These are phyloP conservation scores for Microsporum audouinii DNA, from an alignment of 2,329 filamentous ascomycete species.

Conservation along the genomic window DNA sequence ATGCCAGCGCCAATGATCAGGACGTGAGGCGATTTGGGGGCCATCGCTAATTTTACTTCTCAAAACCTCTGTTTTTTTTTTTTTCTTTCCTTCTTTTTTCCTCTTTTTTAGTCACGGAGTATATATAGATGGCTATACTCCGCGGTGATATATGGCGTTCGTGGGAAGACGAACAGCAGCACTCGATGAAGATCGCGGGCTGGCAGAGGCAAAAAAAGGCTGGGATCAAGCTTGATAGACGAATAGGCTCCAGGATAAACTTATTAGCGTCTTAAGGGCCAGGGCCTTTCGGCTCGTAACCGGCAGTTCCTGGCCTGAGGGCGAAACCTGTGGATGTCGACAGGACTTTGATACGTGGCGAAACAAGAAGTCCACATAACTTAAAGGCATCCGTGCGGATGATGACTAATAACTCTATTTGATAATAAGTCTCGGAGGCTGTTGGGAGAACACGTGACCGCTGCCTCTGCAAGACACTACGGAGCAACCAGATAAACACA, in stretches of 20 bases:
- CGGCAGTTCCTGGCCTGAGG: not conserved
- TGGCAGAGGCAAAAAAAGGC: not conserved
- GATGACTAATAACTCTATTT: too few species aligned
- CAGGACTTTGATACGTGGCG: too few species aligned
- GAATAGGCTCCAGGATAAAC: not conserved
- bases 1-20: slow-evolving; percentile 26
- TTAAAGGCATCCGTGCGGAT: too few species aligned
- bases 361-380: too few species aligned
- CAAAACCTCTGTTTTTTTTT: too few species aligned
- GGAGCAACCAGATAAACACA: too few species aligned
- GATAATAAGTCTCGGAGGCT: too few species aligned
- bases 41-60: slow-evolving; percentile 1
- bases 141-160: not conserved
- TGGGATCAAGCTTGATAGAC: not conserved
- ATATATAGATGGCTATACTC: not conserved
- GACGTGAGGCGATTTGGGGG: slow-evolving; percentile 23
- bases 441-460: too few species aligned
- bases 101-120: too few species aligned
- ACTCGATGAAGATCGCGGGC: not conserved
- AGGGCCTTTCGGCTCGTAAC: not conserved
- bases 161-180: not conserved
- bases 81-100: not conserved
- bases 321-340: not conserved
- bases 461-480: too few species aligned
- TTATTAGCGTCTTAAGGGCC: not conserved